Conservation (phyloP, 495 filamentous ascomycete genomes). For the Aspergillus sclerotiicarbonarius region DNA sequence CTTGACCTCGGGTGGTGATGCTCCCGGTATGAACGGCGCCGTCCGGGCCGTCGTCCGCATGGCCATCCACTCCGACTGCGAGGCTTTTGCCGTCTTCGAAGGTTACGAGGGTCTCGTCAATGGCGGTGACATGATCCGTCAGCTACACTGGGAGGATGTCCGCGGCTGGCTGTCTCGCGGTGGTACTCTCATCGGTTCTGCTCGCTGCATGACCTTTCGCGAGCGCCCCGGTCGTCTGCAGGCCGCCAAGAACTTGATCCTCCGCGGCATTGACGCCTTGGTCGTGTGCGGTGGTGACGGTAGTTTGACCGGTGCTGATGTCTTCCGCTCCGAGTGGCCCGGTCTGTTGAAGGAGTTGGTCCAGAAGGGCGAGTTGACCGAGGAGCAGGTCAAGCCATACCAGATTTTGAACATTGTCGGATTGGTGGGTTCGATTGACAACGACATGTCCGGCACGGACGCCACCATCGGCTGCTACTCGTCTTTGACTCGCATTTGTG, state of each 20-base stretch:
- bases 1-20: slow-evolving; percentile 96
- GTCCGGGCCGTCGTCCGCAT: slow-evolving; percentile 93
- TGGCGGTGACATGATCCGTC: slow-evolving; percentile 80
- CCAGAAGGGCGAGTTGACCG: slow-evolving; percentile 60
- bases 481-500: slow-evolving; percentile 85
- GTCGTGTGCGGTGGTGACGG: slow-evolving; percentile 98
- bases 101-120: slow-evolving; percentile 95
- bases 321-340: slow-evolving; percentile 90
- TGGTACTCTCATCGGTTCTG: slow-evolving; percentile 95
- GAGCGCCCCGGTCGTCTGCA: slow-evolving; percentile 77
- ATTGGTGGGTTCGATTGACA: slow-evolving; percentile 96
- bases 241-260: slow-evolving; percentile 90
- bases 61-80: slow-evolving; percentile 82
- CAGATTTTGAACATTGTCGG: slow-evolving; percentile 91
- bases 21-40: slow-evolving; percentile 95
- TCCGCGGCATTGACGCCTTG: slow-evolving; percentile 90
- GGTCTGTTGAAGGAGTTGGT: slow-evolving; percentile 81
- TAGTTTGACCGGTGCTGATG: slow-evolving; percentile 93
- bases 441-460: slow-evolving; percentile 95
- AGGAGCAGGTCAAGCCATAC: slow-evolving; percentile 68
- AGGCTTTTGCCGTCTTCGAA: slow-evolving; percentile 87
- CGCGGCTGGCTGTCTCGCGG: slow-evolving; percentile 92
- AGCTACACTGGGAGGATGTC: slow-evolving; percentile 92
- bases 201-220: slow-evolving; percentile 84
- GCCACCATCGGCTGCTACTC: slow-evolving; percentile 98